These are phyloP conservation scores for Amyloporia xantha DNA, from an alignment of 768 basidiomycete species.

Conservation along the genomic window DNA sequence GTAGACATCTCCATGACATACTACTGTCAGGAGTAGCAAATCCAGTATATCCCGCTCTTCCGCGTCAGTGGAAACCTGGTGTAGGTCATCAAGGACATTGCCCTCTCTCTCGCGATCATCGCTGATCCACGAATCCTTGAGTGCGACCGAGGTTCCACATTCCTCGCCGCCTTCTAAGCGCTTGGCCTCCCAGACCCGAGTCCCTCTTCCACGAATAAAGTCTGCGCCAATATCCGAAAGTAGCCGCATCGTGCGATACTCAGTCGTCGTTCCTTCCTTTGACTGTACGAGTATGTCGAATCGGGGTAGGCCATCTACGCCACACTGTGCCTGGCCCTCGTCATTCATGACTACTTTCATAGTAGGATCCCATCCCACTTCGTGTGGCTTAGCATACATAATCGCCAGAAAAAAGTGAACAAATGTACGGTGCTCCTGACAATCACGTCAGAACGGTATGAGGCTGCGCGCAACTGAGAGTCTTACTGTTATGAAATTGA, in stretches of 20 bases:
- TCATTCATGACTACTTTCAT: not conserved
- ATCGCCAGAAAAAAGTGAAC: slow-evolving; percentile 5
- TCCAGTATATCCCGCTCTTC: not conserved
- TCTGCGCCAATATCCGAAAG: not conserved
- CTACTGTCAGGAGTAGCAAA: not conserved
- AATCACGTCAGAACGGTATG: not conserved
- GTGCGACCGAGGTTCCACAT: not conserved
- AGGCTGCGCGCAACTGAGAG: not conserved
- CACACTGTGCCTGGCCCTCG: not conserved
- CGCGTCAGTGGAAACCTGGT: not conserved
- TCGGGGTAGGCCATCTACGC: not conserved
- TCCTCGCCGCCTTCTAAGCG: not conserved
- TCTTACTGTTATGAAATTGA: not conserved
- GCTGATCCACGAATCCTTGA: not conserved
- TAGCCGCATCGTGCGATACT: not conserved
- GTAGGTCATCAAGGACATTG: not conserved
- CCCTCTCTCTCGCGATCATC: not conserved
- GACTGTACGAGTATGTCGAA: not conserved
- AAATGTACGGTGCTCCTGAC: slow-evolving; percentile 6
- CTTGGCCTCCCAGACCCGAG: slow-evolving; percentile 6
- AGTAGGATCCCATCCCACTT: slow-evolving; percentile 6
- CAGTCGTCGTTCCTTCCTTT: not conserved
- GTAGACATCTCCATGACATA: not conserved
- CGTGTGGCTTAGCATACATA: slow-evolving; percentile 1
- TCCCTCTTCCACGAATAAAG: not conserved